Evolutionary conservation across 768 basidiomycete genomes (phyloP).

Genomic region (Pleurotus tuber-regium): DNA sequence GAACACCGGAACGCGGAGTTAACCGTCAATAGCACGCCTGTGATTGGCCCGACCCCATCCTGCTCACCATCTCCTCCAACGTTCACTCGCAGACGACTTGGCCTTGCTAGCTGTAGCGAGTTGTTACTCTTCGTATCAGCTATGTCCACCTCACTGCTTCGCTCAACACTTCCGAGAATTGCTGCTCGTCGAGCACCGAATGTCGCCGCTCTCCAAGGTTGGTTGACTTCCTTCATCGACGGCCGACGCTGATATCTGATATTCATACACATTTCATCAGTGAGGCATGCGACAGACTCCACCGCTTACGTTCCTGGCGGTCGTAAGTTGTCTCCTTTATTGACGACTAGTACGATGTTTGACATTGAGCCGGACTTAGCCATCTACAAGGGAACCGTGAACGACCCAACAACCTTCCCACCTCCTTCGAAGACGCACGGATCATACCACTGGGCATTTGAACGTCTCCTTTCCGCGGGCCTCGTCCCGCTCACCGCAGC

Average conservation of each 20-base stretch:
- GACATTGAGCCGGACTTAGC: conserved; percentile 40
- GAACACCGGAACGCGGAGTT: no score
- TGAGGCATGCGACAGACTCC: conserved; percentile 36
- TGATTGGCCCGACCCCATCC: no score
- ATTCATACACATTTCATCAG: conserved; percentile 36
- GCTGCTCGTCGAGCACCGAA: conserved; percentile 40
- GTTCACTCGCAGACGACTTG: no score
- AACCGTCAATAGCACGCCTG: no score
- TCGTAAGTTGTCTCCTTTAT: conserved; percentile 42
- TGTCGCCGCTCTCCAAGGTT: conserved; percentile 41
- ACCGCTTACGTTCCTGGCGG: conserved; percentile 63
- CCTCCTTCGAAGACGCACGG: conserved; percentile 78
- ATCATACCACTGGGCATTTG: conserved; percentile 92
- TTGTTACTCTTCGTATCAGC: no score
- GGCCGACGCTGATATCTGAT: conserved; percentile 12
- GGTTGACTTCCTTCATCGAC: background rate
- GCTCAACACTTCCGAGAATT: conserved; percentile 44
- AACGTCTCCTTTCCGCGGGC: conserved; percentile 83
- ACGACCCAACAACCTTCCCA: conserved; percentile 93
- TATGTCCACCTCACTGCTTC: conserved; percentile 30
- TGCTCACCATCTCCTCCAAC: no score
- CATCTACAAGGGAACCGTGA: conserved; percentile 87
- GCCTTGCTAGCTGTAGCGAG: no score
- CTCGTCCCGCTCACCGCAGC: conserved; percentile 88
- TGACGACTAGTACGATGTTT: background rate